These are phyloP conservation scores for Paramecium sonneborni DNA, from an alignment of 73 alveolate genomes.

Conservation along the genomic window DNA sequence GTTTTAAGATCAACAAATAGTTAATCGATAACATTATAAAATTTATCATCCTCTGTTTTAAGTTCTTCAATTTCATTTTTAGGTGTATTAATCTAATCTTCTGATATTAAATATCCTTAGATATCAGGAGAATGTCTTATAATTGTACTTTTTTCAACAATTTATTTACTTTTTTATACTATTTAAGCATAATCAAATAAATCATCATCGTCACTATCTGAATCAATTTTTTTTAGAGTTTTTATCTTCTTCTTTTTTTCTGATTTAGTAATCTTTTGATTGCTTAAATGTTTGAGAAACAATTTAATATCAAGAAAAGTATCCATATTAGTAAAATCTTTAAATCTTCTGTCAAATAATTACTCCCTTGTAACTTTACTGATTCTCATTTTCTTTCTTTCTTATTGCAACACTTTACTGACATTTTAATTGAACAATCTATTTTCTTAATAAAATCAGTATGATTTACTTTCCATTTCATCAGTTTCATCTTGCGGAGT, in stretches of 20 bases:
- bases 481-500: neutral
- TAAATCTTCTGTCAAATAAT: neutral
- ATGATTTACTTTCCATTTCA: constrained; percentile 28
- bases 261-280: neutral
- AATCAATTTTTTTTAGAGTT: neutral
- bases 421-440: neutral
- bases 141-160: constrained; percentile 5
- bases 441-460: constrained; percentile 4
- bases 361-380: neutral
- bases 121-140: neutral
- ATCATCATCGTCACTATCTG: constrained; percentile 6
- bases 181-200: constrained; percentile 31
- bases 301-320: constrained; percentile 18
- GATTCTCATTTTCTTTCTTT: constrained; percentile 26
- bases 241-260: neutral
- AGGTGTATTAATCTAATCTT: neutral
- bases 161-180: neutral
- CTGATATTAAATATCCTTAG: neutral
- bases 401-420: neutral
- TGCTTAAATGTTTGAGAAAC: neutral
- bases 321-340: constrained; percentile 1
- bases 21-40: constrained; percentile 1
- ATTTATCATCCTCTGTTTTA: constrained; percentile 27
- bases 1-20: neutral
- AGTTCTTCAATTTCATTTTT: neutral